Base-by-base conservation (phyloP, 2,329 filamentous ascomycete genomes). In the Domatiomyces catenatus region DNA sequence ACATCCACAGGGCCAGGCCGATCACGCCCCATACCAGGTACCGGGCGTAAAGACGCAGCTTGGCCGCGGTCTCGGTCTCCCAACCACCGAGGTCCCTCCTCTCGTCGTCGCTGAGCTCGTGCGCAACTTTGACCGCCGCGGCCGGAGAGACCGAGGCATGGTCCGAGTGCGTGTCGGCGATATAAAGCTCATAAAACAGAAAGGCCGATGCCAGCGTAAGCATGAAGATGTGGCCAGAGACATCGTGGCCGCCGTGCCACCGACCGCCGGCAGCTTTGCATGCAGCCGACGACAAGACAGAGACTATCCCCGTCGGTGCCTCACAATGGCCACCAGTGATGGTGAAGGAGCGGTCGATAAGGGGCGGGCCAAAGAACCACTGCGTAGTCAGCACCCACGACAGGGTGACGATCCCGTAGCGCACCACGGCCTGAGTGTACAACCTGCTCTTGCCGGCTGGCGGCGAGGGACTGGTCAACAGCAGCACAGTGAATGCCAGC, bases 181-280 rank as follows among this genome's bases (percentile, higher is more conserved):
- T 44, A 75, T 74, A 54, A 83, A 88, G 75, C 70, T 96, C 92
- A 61, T 94, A 80, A 66, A 84, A 75, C 48, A 96, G 70, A 61
- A 94, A 85, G 46, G 80, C 80, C 51, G 83, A 90, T 3, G 86
- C 86, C 43, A 95, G 71, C 5, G 93, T 87, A 47, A 98, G 75
- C 69, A 98, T 70, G 62, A 98, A 95, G 3, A 95, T 87, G 67
- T 96, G 92, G 0, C 92, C 92, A 54, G 84, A 92, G 59, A 98
- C 90, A 67, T 98, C 92, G 67, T 96, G 88, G 0, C 92, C 92
- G n/a, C 92, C 92, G 52, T 73, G 78, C 92, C 92, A 98, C 50
- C 74, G 71, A 0, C 92, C 90, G 5, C 90, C 90, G 0, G 80
- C 79, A 2, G 81, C 74, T 69, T 86, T 92, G 64, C 92, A 98